Percentiles rank a stretch among this genome's conserved stretches.
These are phyloP conservation scores for Dendrobium nobile DNA, from an alignment of 106 monocot species.

Conservation along the genomic window DNA sequence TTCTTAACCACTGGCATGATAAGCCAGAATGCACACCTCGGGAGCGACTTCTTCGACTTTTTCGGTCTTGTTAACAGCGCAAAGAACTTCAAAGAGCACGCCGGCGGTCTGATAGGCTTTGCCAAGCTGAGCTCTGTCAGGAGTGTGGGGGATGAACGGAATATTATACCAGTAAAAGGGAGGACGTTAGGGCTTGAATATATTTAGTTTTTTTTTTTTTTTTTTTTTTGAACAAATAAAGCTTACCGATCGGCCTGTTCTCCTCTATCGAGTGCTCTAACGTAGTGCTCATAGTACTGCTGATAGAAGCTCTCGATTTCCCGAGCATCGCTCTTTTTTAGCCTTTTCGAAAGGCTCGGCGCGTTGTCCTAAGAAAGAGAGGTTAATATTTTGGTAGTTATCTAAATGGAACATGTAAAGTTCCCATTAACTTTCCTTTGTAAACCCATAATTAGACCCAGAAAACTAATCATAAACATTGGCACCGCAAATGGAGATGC, in stretches of 20 bases:
- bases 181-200: background rate
- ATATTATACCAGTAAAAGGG: background rate
- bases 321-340: constrained; percentile 95
- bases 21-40: constrained; percentile 51
- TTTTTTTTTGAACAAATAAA: background rate
- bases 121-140: constrained; percentile 73
- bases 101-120: constrained; percentile 98
- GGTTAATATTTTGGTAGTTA: background rate
- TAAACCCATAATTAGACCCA: too few species aligned
- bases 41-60: constrained; percentile 98
- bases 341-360: constrained; percentile 74
- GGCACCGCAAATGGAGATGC: too few species aligned
- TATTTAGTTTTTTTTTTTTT: background rate
- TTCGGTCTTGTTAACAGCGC: constrained; percentile 94
- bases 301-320: constrained; percentile 99
- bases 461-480: too few species aligned
- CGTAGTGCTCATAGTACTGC: constrained; percentile 94
- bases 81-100: constrained; percentile 98
- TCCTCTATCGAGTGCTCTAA: constrained; percentile 85
- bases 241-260: constrained; percentile 91
- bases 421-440: too few species aligned
- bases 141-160: background rate
- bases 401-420: too few species aligned
- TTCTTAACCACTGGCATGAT: background rate
- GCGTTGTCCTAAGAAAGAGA: constrained; percentile 63